Percentiles rank a stretch among this genome's conserved stretches.
phyloP scores from a whole-genome alignment of 306 rosid species.

The Glycine tomentella region DNA sequence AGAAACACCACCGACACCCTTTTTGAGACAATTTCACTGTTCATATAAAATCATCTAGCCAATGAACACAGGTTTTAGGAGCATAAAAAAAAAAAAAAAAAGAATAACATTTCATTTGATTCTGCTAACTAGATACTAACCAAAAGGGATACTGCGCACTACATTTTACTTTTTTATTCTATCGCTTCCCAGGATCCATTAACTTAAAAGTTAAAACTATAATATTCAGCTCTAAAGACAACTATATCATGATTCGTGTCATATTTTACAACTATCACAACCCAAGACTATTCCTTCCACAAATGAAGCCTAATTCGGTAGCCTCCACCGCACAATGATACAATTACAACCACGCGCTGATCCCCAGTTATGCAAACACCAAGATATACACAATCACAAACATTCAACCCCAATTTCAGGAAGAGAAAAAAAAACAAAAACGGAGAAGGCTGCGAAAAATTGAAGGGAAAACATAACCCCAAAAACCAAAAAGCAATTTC shows the following conservation, averaged over 20 bases:
- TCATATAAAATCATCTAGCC: background rate
- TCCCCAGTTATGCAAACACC: constrained; percentile 32
- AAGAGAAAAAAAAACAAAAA: constrained; percentile 25
- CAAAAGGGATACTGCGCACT: background rate
- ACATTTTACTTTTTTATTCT: constrained; percentile 23
- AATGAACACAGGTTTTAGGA: constrained; percentile 24
- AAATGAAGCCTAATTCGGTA: too few species aligned
- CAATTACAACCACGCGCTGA: constrained; percentile 26
- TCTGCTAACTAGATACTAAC: constrained; percentile 13
- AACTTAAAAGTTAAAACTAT: background rate
- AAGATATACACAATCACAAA: constrained; percentile 2
- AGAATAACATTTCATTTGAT: constrained; percentile 4
- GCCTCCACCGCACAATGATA: background rate
- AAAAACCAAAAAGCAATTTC: constrained; percentile 13
- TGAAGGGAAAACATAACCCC: constrained; percentile 20
- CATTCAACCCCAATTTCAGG: constrained; percentile 37
- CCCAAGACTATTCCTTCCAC: constrained; percentile 1
- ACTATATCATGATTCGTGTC: constrained; percentile 26
- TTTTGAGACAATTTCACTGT: constrained; percentile 17
- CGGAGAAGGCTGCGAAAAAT: constrained; percentile 6
- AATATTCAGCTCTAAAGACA: constrained; percentile 26
- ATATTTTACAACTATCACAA: constrained; percentile 16
- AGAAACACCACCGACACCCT: constrained; percentile 21
- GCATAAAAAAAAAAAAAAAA: constrained; percentile 18
- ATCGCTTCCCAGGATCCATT: constrained; percentile 32